Evolutionary conservation across 345 rosid species (phyloP).

Genomic region (Eucalyptus urophylla): DNA sequence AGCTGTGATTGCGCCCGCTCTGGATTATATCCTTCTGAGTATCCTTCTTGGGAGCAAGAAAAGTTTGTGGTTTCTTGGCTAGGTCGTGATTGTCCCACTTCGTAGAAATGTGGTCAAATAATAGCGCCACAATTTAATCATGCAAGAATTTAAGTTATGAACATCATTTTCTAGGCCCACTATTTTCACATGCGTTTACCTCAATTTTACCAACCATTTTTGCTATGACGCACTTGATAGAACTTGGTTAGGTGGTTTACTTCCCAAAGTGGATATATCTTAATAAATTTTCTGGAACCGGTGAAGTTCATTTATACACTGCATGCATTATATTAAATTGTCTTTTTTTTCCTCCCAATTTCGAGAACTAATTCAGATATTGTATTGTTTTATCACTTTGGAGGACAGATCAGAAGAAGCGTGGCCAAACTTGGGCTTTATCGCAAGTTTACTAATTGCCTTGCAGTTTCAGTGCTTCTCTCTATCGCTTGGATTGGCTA

Average conservation of each 20-base stretch:
- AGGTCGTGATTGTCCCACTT: background rate
- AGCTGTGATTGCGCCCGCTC: background rate
- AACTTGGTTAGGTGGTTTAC: background rate
- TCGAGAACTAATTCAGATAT: background rate
- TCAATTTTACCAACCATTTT: background rate
- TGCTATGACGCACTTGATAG: background rate
- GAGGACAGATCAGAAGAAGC: conserved; percentile 19
- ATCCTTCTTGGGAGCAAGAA: background rate
- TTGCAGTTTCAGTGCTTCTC: conserved; percentile 32
- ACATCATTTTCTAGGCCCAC: background rate
- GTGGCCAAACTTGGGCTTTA: conserved; percentile 34
- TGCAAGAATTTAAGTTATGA: background rate
- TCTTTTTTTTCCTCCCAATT: background rate
- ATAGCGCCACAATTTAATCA: background rate
- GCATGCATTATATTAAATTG: background rate
- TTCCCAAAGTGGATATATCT: background rate
- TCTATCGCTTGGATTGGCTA: conserved; percentile 43
- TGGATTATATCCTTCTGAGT: background rate
- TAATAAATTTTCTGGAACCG: background rate
- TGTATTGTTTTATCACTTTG: background rate
- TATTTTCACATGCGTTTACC: background rate
- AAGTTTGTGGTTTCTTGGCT: background rate
- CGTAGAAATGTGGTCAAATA: background rate
- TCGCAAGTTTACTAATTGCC: conserved; percentile 34
- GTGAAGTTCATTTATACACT: background rate